Percentiles rank a stretch among this genome's conserved stretches.
Conservation (phyloP, 768 basidiomycete genomes). For the Gloeostereum incarnatum region DNA sequence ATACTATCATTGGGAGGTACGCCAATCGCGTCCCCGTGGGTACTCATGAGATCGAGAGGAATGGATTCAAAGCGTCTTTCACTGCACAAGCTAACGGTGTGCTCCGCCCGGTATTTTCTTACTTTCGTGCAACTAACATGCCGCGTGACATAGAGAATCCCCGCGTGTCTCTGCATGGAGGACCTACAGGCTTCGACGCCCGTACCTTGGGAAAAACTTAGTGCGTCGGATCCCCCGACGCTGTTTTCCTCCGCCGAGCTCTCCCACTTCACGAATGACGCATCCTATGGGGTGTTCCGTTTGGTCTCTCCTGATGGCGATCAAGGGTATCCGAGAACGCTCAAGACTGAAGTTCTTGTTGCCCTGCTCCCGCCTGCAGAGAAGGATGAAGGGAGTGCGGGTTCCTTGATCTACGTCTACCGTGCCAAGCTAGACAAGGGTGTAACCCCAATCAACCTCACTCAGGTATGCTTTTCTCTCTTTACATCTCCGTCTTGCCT, state of each 20-base stretch:
- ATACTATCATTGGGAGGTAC: conserved; percentile 66
- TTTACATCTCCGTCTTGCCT: conserved; percentile 3
- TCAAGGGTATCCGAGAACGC: conserved; percentile 60
- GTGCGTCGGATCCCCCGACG: conserved; percentile 23
- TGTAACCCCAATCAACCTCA: conserved; percentile 69
- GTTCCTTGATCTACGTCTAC: conserved; percentile 60
- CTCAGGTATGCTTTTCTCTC: conserved; percentile 40
- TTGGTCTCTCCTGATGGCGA: conserved; percentile 54
- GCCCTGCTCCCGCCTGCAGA: conserved; percentile 31
- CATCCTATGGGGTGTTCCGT: conserved; percentile 42
- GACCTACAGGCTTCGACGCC: conserved; percentile 58
- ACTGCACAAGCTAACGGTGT: conserved; percentile 33
- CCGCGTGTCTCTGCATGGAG: conserved; percentile 64
- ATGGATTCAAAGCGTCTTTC: conserved; percentile 39
- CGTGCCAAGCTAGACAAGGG: conserved; percentile 53
- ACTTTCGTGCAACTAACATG: neutral
- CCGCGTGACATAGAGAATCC: conserved; percentile 26
- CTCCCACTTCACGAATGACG: conserved; percentile 23
- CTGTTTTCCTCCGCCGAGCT: conserved; percentile 54
- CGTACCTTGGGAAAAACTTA: conserved; percentile 39
- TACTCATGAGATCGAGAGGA: conserved; percentile 38
- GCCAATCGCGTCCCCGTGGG: conserved; percentile 66
- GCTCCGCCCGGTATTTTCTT: conserved; percentile 3
- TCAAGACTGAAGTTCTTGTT: conserved; percentile 50
- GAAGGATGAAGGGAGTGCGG: conserved; percentile 39